Evolutionary conservation across 2,329 filamentous ascomycete species (phyloP), one percentile per base, ranked within the genome.

Genomic region (Botryosphaeria dothidea): DNA sequence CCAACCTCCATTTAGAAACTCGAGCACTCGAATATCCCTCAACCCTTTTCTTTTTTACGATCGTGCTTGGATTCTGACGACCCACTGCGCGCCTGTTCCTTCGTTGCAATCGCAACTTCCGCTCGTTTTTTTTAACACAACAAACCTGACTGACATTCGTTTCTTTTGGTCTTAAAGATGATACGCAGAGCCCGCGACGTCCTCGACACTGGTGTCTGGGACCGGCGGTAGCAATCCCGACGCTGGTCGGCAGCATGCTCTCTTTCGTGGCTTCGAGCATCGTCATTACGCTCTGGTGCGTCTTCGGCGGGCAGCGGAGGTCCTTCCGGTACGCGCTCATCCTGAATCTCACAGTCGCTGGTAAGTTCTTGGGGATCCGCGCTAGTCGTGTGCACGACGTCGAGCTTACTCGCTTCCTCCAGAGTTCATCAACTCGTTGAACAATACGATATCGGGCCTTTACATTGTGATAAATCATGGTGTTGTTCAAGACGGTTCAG

Each of bases 391-490:
- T 29, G 45, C 4, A 3, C 29, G 19, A 48, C 25, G 7, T 17
- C 11, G 43, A 31, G 36, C 48, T 29, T 43, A 65, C 25, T 15
- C 11, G 31, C 2, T 34, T 4, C 78, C 51, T 41, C 31, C 64
- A 80, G 79, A 81, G 63, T 77, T 75, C 61, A 74, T 79, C 43
- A 82, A 82, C 67, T 76, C 76, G 38, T 66, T 77, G 11, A 80
- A 80, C 70, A 82, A 82, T 68, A 74, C 76, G 3, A 70, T 80
- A 19, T 82, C 80, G 1, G 80, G 80, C 23, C 70, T 76, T 25
- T 71, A 76, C 49, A 74, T 75, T n/a, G 69, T 80, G 3, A 67
- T 67, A 5, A 69, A 74, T 25, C 66, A 68, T 0, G 68, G 66
- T 25, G 36, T 73, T 7, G 68, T 79, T 17, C 48, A 64, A 8